Base-by-base conservation (phyloP, 768 basidiomycete genomes). In the Rhizopogon sp. region DNA sequence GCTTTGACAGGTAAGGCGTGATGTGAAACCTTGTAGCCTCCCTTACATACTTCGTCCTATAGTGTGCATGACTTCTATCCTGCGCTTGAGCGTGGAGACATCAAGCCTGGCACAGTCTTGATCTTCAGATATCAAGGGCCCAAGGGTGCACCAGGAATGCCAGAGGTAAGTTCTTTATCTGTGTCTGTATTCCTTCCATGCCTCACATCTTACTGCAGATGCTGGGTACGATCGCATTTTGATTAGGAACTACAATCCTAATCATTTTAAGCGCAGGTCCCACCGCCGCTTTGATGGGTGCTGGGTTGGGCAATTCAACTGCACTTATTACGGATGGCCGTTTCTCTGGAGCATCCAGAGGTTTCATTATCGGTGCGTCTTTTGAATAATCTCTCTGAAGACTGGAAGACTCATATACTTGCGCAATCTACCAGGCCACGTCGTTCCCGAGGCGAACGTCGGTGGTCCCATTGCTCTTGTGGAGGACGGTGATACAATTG, bases 91-190 rank as follows among this genome's bases (percentile, higher is more conserved):
- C 79, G 75, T 3, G 87, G 89, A 11, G 84, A 90, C 63, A 84
- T 94, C 64, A 88, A 79, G 59, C 71, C 83, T 3, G 91, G 92
- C 0, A 86, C 74, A 66, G 83, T 89, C 40, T 74, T 93, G 55
- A 84, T 94, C 43, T 87, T 94, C 75, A 80, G 92, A 56, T 94
- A 93, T 68, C 88, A 90, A 72, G 92, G 92, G 11, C 91, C 93
- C 1, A 92, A 89, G 67, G 91, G 92, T 28, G 92, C 82, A n/a
- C 93, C 90, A 28, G 92, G 92, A 22, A 93, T 92, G 90, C 92
- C 92, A 8, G 91, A 94, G 74, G 81, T 82, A 53, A 39, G 65
- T 50, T 14, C 10, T 31, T 43, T 49, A 50, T 28, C 17, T 43
- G 17, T 10, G 13, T 31, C n/a, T 22, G 53, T 44, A 43, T 31